phyloP scores from a whole-genome alignment of 2,329 filamentous ascomycete genomes.

The Xylariales sp. region DNA sequence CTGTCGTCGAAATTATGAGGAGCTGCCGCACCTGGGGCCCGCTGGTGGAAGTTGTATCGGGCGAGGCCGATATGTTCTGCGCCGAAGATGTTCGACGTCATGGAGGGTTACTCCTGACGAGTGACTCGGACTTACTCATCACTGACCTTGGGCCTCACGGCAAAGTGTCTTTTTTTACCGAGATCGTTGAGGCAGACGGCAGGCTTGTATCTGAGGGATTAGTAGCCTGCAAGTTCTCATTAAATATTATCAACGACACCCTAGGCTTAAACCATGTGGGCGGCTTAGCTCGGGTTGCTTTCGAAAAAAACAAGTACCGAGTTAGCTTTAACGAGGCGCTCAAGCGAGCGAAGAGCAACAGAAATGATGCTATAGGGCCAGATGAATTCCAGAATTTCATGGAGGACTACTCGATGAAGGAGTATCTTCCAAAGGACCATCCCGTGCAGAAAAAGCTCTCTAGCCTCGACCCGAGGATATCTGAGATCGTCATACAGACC shows the following conservation, averaged over 20 bases:
- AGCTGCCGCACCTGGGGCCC: conserved; percentile 55
- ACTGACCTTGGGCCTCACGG: conserved; percentile 74
- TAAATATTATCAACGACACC: conserved; percentile 43
- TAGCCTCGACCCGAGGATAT: conserved; percentile 53
- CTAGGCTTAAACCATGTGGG: conserved; percentile 45
- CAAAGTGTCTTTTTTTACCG: conserved; percentile 74
- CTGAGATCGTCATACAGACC: conserved; percentile 53
- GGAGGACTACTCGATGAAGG: conserved; percentile 41
- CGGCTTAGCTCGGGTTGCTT: conserved; percentile 48
- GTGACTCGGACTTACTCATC: conserved; percentile 87
- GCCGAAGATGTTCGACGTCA: conserved; percentile 69
- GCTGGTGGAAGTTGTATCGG: conserved; percentile 73
- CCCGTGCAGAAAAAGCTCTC: conserved; percentile 43
- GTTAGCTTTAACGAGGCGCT: conserved; percentile 40
- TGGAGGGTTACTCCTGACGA: conserved; percentile 74
- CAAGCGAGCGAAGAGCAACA: conserved; percentile 46
- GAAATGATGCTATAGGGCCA: conserved; percentile 36
- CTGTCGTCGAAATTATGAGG: conserved; percentile 77
- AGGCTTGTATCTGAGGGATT: conserved; percentile 33
- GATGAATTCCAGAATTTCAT: conserved; percentile 43
- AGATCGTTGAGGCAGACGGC: conserved; percentile 58
- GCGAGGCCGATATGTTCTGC: conserved; percentile 87
- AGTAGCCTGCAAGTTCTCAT: conserved; percentile 53
- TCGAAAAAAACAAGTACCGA: conserved; percentile 44
- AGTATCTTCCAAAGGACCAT: conserved; percentile 46